Conservation (phyloP, 768 basidiomycete genomes). For the Pleurotus giganteus region DNA sequence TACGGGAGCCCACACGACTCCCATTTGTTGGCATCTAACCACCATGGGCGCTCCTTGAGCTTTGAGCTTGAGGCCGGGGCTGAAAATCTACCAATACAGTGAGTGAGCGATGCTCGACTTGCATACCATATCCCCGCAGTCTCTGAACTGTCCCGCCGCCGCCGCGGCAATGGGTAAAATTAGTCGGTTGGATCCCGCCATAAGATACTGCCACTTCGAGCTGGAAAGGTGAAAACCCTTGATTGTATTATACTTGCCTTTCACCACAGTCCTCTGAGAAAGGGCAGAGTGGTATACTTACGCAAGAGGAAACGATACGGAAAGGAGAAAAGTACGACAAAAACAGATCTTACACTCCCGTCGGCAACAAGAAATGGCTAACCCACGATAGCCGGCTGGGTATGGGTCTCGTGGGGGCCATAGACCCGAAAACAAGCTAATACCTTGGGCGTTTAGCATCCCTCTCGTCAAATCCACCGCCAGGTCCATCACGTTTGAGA, state of each 20-base stretch:
- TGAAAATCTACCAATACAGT: no score
- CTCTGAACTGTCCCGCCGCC: no score
- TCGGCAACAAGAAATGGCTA: background rate
- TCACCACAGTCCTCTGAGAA: background rate
- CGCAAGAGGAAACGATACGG: background rate
- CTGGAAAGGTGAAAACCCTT: background rate
- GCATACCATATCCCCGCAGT: no score
- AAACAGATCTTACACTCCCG: constrained; percentile 9
- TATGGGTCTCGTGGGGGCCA: background rate
- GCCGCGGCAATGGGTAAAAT: no score
- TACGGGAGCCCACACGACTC: no score
- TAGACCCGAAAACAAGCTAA: constrained; percentile 32
- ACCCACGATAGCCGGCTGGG: background rate
- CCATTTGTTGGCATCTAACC: no score
- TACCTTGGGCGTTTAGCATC: constrained; percentile 81
- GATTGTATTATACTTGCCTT: constrained; percentile 13
- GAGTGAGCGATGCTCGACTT: no score
- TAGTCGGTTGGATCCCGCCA: no score
- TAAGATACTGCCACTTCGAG: background rate
- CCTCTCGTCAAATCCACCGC: constrained; percentile 81
- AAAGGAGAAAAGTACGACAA: constrained; percentile 6
- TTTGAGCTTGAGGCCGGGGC: no score
- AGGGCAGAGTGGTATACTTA: constrained; percentile 8
- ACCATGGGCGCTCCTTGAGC: no score
- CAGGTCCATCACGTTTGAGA: constrained; percentile 75